Percentiles rank a stretch among this genome's conserved stretches.
Evolutionary conservation across 2,329 filamentous ascomycete species (phyloP).

Genomic region (Albophoma yamanashiensis): DNA sequence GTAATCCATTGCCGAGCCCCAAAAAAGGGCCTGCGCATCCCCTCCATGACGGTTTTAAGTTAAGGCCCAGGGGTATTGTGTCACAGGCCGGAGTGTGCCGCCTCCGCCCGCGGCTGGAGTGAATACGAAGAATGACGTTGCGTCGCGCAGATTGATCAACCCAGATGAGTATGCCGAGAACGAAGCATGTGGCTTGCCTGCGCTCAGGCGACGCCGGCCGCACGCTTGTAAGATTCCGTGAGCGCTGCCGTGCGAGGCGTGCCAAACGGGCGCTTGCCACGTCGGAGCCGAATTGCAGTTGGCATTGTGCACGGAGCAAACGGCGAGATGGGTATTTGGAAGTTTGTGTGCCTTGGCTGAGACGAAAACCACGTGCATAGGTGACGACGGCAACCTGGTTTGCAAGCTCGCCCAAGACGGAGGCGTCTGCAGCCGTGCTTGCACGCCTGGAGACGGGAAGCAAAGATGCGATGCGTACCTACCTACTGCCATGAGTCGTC

Average conservation of each 20-base stretch:
- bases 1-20: not conserved
- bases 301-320: not conserved
- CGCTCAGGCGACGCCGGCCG: not conserved
- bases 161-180: not conserved
- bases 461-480: not conserved
- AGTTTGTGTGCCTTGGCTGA: not conserved
- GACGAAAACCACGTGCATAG: not conserved
- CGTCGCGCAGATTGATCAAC: not conserved
- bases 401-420: not conserved
- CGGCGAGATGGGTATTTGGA: not conserved
- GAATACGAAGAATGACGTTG: constrained; percentile 4
- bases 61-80: not conserved
- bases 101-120: not conserved
- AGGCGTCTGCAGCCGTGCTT: not conserved
- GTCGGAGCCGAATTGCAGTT: not conserved
- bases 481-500: not conserved
- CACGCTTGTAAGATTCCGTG: not conserved
- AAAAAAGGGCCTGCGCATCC: not conserved
- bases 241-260: not conserved
- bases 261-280: not conserved
- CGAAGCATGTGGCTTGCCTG: not conserved
- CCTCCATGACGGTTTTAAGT: not conserved
- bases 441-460: not conserved
- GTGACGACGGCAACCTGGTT: not conserved
- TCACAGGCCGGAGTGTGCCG: not conserved